Evolutionary conservation across 139 green algal genomes (phyloP).

Genomic region (Ostreobium quekettii): DNA sequence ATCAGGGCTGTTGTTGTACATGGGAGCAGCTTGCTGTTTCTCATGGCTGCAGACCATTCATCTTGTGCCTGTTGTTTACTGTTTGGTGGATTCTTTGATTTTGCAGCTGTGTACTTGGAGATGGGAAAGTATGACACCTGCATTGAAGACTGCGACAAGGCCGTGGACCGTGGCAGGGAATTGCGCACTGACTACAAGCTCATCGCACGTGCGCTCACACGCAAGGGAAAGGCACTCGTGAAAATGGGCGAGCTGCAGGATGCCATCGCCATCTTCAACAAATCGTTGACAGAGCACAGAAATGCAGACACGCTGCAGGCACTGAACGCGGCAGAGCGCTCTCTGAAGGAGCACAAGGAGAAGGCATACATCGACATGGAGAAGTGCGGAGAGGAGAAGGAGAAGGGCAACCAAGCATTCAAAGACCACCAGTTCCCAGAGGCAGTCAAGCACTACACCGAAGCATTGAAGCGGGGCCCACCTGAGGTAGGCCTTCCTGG

Average conservation of each 20-base stretch:
- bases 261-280: conserved; percentile 77
- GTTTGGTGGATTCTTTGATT: neutral
- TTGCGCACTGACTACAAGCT: conserved; percentile 87
- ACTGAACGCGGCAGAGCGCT: conserved; percentile 83
- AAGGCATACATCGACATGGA: conserved; percentile 84
- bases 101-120: conserved; percentile 89
- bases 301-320: conserved; percentile 93
- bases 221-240: conserved; percentile 84
- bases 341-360: conserved; percentile 56
- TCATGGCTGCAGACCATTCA: neutral
- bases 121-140: conserved; percentile 67
- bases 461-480: conserved; percentile 85
- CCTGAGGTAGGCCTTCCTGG: conserved; percentile 33
- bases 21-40: too few relatives aligned
- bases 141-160: conserved; percentile 81
- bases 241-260: conserved; percentile 68
- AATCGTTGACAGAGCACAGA: conserved; percentile 87
- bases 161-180: conserved; percentile 74
- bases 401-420: conserved; percentile 88
- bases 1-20: too few relatives aligned
- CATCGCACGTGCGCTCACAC: conserved; percentile 75
- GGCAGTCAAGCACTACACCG: conserved; percentile 87
- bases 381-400: conserved; percentile 64
- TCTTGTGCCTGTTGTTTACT: neutral
- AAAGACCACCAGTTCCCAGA: conserved; percentile 84